phyloP scores from a whole-genome alignment of 140 eudicot species.

The Ambrosia hybrid region DNA sequence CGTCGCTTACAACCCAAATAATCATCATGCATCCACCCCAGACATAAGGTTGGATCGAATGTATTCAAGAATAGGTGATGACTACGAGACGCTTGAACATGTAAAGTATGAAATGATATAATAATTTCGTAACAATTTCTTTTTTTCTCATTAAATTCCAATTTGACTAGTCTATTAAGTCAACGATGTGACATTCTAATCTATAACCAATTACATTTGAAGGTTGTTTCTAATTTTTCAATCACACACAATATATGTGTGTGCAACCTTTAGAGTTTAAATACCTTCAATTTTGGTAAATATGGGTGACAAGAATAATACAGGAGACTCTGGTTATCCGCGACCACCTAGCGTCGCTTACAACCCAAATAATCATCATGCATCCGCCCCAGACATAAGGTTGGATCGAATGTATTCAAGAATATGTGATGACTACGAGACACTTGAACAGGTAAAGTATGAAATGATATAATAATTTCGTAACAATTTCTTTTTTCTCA shows the following conservation, averaged over 20 bases:
- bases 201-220: too few relatives aligned
- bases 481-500: background rate
- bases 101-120: conserved; percentile 21
- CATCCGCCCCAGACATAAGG: conserved; percentile 30
- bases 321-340: background rate
- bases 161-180: background rate
- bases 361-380: conserved; percentile 42
- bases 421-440: conserved; percentile 61
- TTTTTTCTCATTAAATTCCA: background rate
- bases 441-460: conserved; percentile 61
- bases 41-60: conserved; percentile 38
- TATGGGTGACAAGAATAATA: conserved; percentile 45
- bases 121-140: background rate
- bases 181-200: background rate
- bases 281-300: background rate
- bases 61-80: conserved; percentile 59
- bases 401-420: conserved; percentile 47
- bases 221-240: too few relatives aligned
- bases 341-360: background rate
- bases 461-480: background rate
- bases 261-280: background rate
- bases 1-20: conserved; percentile 34
- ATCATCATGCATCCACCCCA: conserved; percentile 32
- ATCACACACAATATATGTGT: background rate
- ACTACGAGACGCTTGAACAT: conserved; percentile 68